A percentile compares a stretch with the other conserved stretches of the same genome.
phyloP scores from a whole-genome alignment of 306 rosid species.

The Malus domestica region DNA sequence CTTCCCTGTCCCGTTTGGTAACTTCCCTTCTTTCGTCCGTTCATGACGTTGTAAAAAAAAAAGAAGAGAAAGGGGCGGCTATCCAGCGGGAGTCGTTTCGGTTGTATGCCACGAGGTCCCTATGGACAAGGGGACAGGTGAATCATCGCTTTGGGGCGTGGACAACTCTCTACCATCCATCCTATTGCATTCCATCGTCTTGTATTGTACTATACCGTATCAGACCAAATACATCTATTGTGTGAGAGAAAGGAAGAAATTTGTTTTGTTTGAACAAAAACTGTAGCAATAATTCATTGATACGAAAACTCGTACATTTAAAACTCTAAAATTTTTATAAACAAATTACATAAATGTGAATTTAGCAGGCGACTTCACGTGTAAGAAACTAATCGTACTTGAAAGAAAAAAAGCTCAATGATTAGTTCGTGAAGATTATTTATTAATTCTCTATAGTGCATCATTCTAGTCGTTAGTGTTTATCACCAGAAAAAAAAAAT shows the following conservation, averaged over 20 bases:
- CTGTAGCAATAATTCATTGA: too few relatives aligned
- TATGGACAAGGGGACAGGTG: slow-evolving; percentile 1
- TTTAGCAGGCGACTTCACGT: not conserved
- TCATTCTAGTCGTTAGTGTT: not conserved
- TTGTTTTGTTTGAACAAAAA: too few relatives aligned
- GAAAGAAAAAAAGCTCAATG: not conserved
- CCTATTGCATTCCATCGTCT: not conserved
- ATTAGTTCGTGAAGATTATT: not conserved
- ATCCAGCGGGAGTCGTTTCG: not conserved
- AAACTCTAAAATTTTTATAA: too few relatives aligned
- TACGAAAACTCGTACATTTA: too few relatives aligned
- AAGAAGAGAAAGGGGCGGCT: too few relatives aligned
- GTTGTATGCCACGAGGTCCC: not conserved
- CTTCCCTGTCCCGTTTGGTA: too few relatives aligned
- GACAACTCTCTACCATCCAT: not conserved
- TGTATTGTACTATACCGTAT: not conserved
- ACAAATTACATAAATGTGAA: not conserved
- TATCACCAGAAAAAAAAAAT: not conserved
- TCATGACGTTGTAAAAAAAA: too few relatives aligned
- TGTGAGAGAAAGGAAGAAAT: not conserved
- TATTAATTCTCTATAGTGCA: not conserved
- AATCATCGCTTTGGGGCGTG: not conserved
- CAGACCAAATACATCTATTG: not conserved
- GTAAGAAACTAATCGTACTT: not conserved
- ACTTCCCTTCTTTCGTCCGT: too few relatives aligned